phyloP scores from a whole-genome alignment of 192 early-diverging fungal species.

The Spizellomyces punctatus region DNA sequence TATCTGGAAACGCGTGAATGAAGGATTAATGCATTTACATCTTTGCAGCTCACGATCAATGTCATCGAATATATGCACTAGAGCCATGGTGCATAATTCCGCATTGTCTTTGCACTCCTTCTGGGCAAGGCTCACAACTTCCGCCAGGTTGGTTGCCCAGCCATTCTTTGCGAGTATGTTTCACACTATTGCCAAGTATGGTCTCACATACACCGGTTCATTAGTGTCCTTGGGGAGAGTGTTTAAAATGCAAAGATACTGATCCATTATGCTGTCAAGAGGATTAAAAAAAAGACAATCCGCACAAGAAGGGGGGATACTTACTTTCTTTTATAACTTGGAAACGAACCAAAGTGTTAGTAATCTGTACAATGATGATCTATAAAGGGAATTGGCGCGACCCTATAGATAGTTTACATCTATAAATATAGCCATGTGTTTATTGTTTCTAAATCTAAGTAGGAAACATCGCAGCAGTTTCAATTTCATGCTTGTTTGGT shows the following conservation, averaged over 20 bases:
- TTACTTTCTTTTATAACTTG: too few relatives aligned
- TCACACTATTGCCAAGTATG: background rate
- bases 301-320: too few relatives aligned
- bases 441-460: too few relatives aligned
- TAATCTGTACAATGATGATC: too few relatives aligned
- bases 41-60: constrained; percentile 4
- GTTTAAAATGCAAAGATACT: background rate
- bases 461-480: too few relatives aligned
- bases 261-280: background rate
- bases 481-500: too few relatives aligned
- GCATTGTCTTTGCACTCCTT: background rate
- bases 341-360: too few relatives aligned
- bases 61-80: background rate
- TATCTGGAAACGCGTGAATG: background rate
- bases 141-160: background rate
- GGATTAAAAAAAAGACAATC: too few relatives aligned
- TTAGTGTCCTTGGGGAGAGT: background rate
- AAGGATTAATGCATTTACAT: background rate
- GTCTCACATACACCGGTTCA: background rate
- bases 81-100: background rate
- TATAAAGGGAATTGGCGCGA: too few relatives aligned
- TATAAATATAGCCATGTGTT: too few relatives aligned
- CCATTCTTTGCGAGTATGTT: background rate
- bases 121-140: background rate
- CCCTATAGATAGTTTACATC: too few relatives aligned